Evolutionary conservation across 2,329 filamentous ascomycete genomes (phyloP), one percentile per base, ranked within the genome.

Genomic region (Colletotrichum gigasporum): DNA sequence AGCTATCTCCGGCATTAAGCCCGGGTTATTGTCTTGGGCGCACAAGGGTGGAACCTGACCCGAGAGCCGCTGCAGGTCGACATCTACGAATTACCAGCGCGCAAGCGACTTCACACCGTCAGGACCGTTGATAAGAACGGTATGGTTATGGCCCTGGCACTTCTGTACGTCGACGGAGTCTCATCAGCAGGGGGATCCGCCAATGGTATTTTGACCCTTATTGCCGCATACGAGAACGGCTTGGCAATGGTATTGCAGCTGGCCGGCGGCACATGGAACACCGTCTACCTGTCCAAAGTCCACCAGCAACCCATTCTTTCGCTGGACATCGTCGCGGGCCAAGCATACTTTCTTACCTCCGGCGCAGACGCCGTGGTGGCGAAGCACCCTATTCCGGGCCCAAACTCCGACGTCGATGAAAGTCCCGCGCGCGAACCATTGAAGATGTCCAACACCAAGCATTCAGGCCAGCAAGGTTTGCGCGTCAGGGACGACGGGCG

Each of bases 191-290:
- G 5, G 26, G 8, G 41, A 4, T 44, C 56, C 35, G 42, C 62
- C 48, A 65, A 55, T 62, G 7, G 30, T 12, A 32, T 44, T 44
- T 78, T 95, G 1, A 86, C 88, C 5, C 81, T 97, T 6, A 78
- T 91, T 9, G 89, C 90, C 2, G 95, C 91, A 10, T 97, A 96
- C 75, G 96, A 99, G 78, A 93, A 92, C 71, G 96, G 96, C 1
- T 85, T 90, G 55, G 88, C 88, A 2, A 87, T 89, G 56, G 87
- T 93, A 1, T 88, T 90, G 68, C 79, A 84, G 28, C 85, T 89
- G 39, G 75, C 68, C 53, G 67, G 74, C 69, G 74, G 78, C 16
- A 72, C 73, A 14, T 87, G 85, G 84, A 71, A 72, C 48, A 74
- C 80, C 41, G 75, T 88, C 3, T 96, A 96, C 75, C 81, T 83